Conservation (phyloP, 2,329 filamentous ascomycete species). For the Diaporthe australafricana region DNA sequence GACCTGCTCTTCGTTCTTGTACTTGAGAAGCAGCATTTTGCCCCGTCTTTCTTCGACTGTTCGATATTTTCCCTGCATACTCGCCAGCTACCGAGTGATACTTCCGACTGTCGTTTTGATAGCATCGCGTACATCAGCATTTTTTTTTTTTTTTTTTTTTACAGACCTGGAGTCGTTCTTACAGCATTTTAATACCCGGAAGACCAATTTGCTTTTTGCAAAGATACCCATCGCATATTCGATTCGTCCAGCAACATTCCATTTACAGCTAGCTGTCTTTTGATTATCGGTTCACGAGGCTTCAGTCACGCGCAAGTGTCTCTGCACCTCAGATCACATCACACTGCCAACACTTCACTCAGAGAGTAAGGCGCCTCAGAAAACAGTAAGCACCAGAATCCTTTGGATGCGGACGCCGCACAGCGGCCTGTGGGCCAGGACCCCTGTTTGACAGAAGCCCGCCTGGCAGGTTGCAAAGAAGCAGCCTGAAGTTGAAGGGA, state of each 20-base stretch:
- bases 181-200: slow-evolving; percentile 21
- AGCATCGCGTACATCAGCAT: slow-evolving; percentile 26
- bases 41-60: background rate
- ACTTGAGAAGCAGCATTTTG: background rate
- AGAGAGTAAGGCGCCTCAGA: background rate
- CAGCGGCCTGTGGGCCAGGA: background rate
- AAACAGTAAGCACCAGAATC: slow-evolving; percentile 27
- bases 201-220: slow-evolving; percentile 23
- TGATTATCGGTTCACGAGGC: slow-evolving; percentile 5
- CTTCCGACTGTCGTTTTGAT: slow-evolving; percentile 6
- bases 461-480: background rate
- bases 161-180: slow-evolving; percentile 38
- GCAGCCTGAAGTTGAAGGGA: background rate
- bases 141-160: too few relatives aligned
- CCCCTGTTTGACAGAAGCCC: slow-evolving; percentile 26
- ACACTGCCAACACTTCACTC: slow-evolving; percentile 19
- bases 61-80: slow-evolving; percentile 25
- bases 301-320: slow-evolving; percentile 40
- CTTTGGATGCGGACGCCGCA: background rate
- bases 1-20: slow-evolving; percentile 29
- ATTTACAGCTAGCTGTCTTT: slow-evolving; percentile 23
- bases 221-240: slow-evolving; percentile 32
- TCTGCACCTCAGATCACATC: slow-evolving; percentile 43
- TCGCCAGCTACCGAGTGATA: slow-evolving; percentile 9
- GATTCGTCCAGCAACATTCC: slow-evolving; percentile 16